Conservation (phyloP, 306 rosid species). For the Vigna hirtella region DNA sequence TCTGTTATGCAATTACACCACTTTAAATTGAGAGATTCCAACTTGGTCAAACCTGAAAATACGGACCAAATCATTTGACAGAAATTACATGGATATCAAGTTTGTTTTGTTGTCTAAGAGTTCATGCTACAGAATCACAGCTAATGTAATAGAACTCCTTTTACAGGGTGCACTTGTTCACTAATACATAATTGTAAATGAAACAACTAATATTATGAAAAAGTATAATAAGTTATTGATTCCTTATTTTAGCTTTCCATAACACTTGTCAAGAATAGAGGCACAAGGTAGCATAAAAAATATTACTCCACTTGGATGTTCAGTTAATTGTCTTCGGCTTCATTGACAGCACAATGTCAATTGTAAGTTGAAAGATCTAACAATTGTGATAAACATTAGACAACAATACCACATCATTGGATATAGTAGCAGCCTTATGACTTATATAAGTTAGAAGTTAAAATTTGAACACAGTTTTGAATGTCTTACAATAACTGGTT, state of each 20-base stretch:
- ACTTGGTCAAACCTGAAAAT: constrained; percentile 71
- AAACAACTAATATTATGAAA: constrained; percentile 30
- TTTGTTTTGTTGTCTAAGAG: constrained; percentile 11
- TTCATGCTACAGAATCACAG: constrained; percentile 18
- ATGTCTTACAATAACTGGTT: neutral
- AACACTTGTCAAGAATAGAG: constrained; percentile 15
- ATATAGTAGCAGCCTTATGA: constrained; percentile 16
- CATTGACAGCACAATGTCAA: constrained; percentile 9
- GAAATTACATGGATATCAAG: constrained; percentile 29
- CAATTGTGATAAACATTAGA: neutral
- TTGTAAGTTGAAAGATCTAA: constrained; percentile 25
- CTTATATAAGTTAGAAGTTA: constrained; percentile 7
- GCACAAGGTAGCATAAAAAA: constrained; percentile 6
- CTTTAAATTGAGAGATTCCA: constrained; percentile 93
- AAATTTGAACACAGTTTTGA: neutral
- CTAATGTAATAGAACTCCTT: constrained; percentile 18
- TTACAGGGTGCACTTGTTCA: neutral
- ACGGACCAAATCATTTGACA: constrained; percentile 30
- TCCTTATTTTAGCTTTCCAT: constrained; percentile 20
- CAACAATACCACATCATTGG: neutral
- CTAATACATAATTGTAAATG: constrained; percentile 27
- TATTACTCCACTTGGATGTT: neutral
- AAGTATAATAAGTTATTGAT: neutral
- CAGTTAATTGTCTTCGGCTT: constrained; percentile 13
- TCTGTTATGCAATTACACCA: constrained; percentile 93